Evolutionary conservation across 2,329 filamentous ascomycete genomes (phyloP), one percentile per base, ranked within the genome.

Genomic region (Microdochium trichocladiopsis): DNA sequence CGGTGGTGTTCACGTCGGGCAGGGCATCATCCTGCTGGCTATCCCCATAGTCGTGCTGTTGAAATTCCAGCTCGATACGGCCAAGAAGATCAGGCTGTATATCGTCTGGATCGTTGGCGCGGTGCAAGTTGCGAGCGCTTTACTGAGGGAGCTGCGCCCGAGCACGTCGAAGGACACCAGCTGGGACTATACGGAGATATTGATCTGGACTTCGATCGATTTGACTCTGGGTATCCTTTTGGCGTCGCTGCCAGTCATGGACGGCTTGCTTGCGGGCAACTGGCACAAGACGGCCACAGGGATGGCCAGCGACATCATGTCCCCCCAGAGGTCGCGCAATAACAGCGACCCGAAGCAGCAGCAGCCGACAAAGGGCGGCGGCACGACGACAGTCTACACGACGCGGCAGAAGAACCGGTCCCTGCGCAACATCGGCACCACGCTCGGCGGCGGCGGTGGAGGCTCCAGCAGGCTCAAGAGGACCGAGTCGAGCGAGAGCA

Each of bases 41-140:
- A 63, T 65, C 0, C 68, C 68, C 2, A 53, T 70, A 6, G 61
- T 68, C n/a, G 63, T 70, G 1, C 53, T 70, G 4, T 69, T 63
- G 64, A 63, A 62, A 31, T 60, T 70, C 2, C 55, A 56, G 12
- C 67, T 70, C 59, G 55, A 60, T 1, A 56, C 51, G 24, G 50
- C 50, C 6, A 67, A 62, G 28, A 70, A 68, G 49, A 33, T 58
- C 12, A 58, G 66, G 6, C 56, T 70, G 2, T 66, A 62, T 48
- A 28, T 63, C 21, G 60, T 69, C 28, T 70, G 69, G 59, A 58
- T 53, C 11, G 58, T 64, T 24, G 66, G 68, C 11, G 57, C 59
- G 11, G 51, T 68, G 33, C 61, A 62, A 25, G 63, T 64, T 33
- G 52, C 69, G 36, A 65, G 62, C 18, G 62, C 59, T 10, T 55